Evolutionary conservation across 495 filamentous ascomycete genomes (phyloP).

Genomic region (Zalerion maritima): DNA sequence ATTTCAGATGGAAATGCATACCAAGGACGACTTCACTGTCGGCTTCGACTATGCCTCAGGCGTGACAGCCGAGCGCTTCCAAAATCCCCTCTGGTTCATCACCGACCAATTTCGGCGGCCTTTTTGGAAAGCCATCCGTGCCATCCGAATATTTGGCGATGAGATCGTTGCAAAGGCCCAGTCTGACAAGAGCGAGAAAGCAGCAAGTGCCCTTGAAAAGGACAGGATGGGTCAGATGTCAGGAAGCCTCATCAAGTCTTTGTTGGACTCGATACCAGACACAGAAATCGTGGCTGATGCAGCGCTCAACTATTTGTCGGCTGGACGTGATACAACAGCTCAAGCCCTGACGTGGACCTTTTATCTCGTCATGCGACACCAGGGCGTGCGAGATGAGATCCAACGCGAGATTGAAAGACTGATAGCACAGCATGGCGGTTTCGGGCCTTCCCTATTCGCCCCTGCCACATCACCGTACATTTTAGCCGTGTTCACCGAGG

Average conservation of each 20-base stretch:
- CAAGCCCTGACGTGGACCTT: constrained; percentile 47
- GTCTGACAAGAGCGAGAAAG: constrained; percentile 9
- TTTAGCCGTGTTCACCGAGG: constrained; percentile 42
- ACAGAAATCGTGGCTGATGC: constrained; percentile 38
- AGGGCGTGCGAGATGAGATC: constrained; percentile 19
- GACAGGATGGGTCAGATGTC: constrained; percentile 28
- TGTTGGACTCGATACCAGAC: constrained; percentile 37
- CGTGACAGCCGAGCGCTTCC: constrained; percentile 41
- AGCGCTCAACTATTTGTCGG: constrained; percentile 45
- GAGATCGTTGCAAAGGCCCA: constrained; percentile 36
- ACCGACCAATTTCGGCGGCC: constrained; percentile 36
- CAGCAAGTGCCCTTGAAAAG: constrained; percentile 2
- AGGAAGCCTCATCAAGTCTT: constrained; percentile 39
- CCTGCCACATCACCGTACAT: constrained; percentile 34
- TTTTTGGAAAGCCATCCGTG: constrained; percentile 29
- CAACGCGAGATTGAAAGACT: constrained; percentile 31
- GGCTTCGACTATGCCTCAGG: constrained; percentile 46
- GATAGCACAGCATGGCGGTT: constrained; percentile 5
- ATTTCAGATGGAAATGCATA: constrained; percentile 43
- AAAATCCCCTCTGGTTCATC: constrained; percentile 43
- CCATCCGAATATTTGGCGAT: constrained; percentile 34
- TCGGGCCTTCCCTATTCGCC: constrained; percentile 24
- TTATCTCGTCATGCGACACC: constrained; percentile 39
- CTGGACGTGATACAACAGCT: constrained; percentile 44
- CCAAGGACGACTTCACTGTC: constrained; percentile 37